phyloP scores from a whole-genome alignment of 805 yeast genomes.

The Ogataea pini region DNA sequence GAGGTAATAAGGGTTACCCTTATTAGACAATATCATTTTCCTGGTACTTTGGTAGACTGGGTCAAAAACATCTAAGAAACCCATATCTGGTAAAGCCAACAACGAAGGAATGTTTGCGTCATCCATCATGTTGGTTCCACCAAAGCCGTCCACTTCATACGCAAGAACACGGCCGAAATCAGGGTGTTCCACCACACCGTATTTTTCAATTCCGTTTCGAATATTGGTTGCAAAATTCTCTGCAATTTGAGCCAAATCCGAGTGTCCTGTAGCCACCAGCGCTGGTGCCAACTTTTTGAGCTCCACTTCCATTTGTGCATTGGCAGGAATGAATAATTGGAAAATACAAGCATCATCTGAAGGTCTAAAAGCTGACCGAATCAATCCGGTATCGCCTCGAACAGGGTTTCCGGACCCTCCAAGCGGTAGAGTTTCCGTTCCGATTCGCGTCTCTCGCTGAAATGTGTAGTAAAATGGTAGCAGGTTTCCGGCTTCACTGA shows the following conservation, averaged over 20 bases:
- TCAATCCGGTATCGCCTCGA: constrained; percentile 62
- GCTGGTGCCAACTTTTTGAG: constrained; percentile 39
- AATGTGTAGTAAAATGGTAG: constrained; percentile 59
- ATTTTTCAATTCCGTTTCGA: constrained; percentile 54
- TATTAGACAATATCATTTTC: constrained; percentile 64
- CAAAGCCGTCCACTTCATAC: constrained; percentile 87
- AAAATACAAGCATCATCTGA: constrained; percentile 84
- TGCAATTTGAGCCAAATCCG: constrained; percentile 32
- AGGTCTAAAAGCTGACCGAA: constrained; percentile 85
- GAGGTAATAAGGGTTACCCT: constrained; percentile 78
- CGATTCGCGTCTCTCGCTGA: constrained; percentile 70
- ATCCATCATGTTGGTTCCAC: constrained; percentile 74
- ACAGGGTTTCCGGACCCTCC: constrained; percentile 87
- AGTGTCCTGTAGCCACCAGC: constrained; percentile 22
- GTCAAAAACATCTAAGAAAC: constrained; percentile 54
- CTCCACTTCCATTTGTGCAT: constrained; percentile 73
- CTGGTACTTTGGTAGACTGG: constrained; percentile 75
- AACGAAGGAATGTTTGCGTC: constrained; percentile 90
- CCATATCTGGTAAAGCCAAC: constrained; percentile 77
- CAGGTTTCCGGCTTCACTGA: constrained; percentile 50
- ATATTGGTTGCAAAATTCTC: constrained; percentile 44
- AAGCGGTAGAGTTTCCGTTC: constrained; percentile 78
- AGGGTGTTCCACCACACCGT: constrained; percentile 70
- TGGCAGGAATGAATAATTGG: constrained; percentile 84
- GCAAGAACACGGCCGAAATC: constrained; percentile 78